Conservation (phyloP, 116 monocot species). For the Trichopus zeylanicus region DNA sequence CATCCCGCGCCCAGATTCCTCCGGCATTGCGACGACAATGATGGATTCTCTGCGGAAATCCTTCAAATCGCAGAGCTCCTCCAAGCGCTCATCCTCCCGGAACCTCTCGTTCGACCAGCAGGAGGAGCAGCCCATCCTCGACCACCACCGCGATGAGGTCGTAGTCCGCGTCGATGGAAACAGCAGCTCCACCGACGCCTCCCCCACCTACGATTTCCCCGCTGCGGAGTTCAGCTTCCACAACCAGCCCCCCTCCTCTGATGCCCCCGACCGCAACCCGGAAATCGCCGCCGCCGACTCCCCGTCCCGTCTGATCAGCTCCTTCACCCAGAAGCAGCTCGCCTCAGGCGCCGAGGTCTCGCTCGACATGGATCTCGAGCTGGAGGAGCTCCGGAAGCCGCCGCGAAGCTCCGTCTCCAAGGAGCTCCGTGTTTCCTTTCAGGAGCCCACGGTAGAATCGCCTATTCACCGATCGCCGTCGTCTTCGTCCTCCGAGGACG, state of each 20-base stretch:
- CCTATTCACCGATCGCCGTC: slow-evolving; percentile 5
- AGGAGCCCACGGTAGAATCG: no score
- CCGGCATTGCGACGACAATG: not conserved
- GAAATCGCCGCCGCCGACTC: no score
- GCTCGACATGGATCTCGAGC: slow-evolving; percentile 5
- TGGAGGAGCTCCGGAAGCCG: slow-evolving; percentile 7
- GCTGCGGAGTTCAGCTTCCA: no score
- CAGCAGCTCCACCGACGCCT: not conserved
- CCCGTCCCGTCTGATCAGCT: no score
- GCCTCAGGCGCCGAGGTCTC: not conserved
- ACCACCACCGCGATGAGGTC: slow-evolving; percentile 21
- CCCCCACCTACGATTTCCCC: not conserved
- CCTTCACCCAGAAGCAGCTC: slow-evolving; percentile 38
- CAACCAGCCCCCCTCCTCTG: no score
- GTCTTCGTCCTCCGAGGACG: slow-evolving; percentile 7
- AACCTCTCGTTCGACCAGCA: slow-evolving; percentile 6
- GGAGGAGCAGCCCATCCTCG: slow-evolving; percentile 35
- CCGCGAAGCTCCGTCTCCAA: not conserved
- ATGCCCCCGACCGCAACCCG: no score
- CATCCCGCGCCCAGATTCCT: no score
- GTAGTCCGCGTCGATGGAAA: slow-evolving; percentile 39
- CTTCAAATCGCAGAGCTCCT: slow-evolving; percentile 31
- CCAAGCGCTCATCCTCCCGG: slow-evolving; percentile 21
- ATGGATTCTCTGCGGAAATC: slow-evolving; percentile 35
- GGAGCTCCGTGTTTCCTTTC: slow-evolving; percentile 54